Evolutionary conservation across 495 filamentous ascomycete genomes (phyloP), one percentile per base, ranked within the genome.

Genomic region (Talaromyces wortmannii): DNA sequence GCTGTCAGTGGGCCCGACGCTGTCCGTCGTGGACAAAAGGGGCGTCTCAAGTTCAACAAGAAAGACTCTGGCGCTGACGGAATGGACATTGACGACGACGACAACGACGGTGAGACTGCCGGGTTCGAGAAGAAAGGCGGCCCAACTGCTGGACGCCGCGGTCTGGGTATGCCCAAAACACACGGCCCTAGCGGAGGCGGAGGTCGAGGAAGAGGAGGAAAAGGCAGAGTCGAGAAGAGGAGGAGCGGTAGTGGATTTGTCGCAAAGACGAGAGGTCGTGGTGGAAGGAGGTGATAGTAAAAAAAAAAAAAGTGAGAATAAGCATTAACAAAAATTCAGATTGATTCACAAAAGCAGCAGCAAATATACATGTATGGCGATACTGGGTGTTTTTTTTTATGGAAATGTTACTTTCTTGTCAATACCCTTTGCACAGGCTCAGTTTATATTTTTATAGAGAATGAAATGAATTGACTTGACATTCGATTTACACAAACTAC

Each of bases 1-100:
- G 95, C 95, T 17, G 84, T 98, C 36, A 85, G 83, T 57, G 88
- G 95, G 49, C 85, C 87, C 55, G 89, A 96, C 68, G 87, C 86
- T 2, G 84, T 88, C 33, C 83, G 84, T 55, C 80, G 91, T 33
- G 94, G 95, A 17, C 85, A 88, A 60, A 82, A 86, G 52, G 91
- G 94, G 16, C 86, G 88, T 70, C 70, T 97, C 55, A 97, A 95
- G 79, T 95, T 96, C 74, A 80, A 81, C 61, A 72, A 79, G 29
- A 75, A 79, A 23, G 82, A 83, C 13, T 81, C 79, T 36, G 68
- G 68, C 47, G 68, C 50, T 75, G 80, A 55, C 46, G 72, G 71
- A 43, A 79, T 79, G 31, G 86, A 83, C 46, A 91, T 90, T 79
- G 86, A 89, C 17, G 74, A 87, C 18, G 88, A 89, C 62, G 84